Percentiles rank a stretch among this genome's conserved stretches.
phyloP scores from a whole-genome alignment of 805 yeast genomes.

The Jamesozyma lodderae region DNA sequence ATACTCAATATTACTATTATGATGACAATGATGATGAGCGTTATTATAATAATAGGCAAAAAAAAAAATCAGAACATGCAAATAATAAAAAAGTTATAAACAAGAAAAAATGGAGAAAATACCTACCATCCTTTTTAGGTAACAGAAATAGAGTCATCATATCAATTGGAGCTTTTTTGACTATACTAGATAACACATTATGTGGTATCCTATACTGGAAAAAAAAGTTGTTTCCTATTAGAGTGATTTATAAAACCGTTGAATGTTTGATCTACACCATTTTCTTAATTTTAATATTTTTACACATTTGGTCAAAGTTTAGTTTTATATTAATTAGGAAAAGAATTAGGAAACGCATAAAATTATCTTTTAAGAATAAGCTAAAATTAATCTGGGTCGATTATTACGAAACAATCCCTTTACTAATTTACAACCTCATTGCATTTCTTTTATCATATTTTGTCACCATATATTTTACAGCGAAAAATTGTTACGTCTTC shows the following conservation, averaged over 20 bases:
- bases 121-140: slow-evolving; percentile 15
- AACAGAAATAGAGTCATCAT: slow-evolving; percentile 16
- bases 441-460: slow-evolving; percentile 13
- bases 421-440: slow-evolving; percentile 18
- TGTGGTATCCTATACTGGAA: slow-evolving; percentile 9
- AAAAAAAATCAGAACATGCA: neutral
- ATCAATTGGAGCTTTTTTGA: slow-evolving; percentile 8
- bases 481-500: neutral
- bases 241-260: slow-evolving; percentile 5
- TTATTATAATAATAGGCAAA: neutral
- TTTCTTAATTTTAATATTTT: slow-evolving; percentile 10
- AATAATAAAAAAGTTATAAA: no score
- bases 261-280: slow-evolving; percentile 12
- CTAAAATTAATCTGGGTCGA: slow-evolving; percentile 18
- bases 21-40: neutral
- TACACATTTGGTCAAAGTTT: slow-evolving; percentile 21
- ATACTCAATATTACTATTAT: neutral
- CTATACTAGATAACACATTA: slow-evolving; percentile 9
- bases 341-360: slow-evolving; percentile 5
- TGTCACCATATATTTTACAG: slow-evolving; percentile 12
- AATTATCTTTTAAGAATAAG: slow-evolving; percentile 2
- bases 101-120: neutral
- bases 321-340: slow-evolving; percentile 19
- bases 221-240: neutral
- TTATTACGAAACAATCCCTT: slow-evolving; percentile 23